A percentile compares a stretch with the other conserved stretches of the same genome.
Evolutionary conservation across 331 rosid species (phyloP).

Genomic region (Malus hybrid): DNA sequence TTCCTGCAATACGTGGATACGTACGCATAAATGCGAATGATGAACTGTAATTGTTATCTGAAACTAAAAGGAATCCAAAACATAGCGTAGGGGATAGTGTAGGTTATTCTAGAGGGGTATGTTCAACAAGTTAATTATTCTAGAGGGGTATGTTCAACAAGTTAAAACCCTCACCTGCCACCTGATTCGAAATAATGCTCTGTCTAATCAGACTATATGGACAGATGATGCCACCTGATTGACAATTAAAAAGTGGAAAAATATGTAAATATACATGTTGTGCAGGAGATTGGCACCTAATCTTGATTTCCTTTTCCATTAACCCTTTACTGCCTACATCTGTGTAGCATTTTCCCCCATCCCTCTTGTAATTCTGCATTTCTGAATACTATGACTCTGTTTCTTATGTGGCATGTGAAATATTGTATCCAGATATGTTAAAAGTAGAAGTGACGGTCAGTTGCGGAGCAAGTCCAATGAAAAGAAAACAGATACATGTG

Average conservation of each 20-base stretch:
- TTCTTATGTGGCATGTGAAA: not conserved
- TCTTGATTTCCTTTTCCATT: too few species aligned
- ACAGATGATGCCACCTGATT: not conserved
- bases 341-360: not conserved
- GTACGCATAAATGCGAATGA: not conserved
- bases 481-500: conserved; percentile 24
- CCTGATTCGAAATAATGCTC: not conserved
- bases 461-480: conserved; percentile 32
- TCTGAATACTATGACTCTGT: not conserved
- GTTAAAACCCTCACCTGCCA: not conserved
- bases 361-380: not conserved
- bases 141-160: not conserved
- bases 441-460: conserved; percentile 72
- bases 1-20: not conserved
- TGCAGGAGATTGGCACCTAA: too few species aligned
- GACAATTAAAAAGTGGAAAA: too few species aligned
- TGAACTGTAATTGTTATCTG: not conserved
- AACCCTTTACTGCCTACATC: too few species aligned
- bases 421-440: conserved; percentile 52
- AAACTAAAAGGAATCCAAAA: not conserved
- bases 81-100: not conserved
- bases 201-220: not conserved
- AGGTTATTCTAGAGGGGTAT: not conserved
- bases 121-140: not conserved
- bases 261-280: too few species aligned